Percentiles rank a stretch among this genome's conserved stretches.
Conservation (phyloP, 306 rosid species). For the Myrica gale region DNA sequence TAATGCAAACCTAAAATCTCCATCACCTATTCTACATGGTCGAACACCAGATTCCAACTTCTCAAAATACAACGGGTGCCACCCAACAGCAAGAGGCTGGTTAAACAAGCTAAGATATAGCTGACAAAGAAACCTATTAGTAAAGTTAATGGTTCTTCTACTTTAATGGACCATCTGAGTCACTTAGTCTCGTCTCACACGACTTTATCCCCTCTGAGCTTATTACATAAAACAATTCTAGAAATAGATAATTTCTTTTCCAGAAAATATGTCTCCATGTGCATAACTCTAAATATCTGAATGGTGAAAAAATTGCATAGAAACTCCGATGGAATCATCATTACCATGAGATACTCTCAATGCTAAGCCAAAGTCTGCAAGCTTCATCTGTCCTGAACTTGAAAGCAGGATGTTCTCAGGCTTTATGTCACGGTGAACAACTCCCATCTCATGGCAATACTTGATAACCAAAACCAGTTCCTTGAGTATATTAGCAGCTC, state of each 20-base stretch:
- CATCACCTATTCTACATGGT: neutral
- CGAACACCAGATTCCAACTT: neutral
- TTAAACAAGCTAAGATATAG: neutral
- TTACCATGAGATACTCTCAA: conserved; percentile 2
- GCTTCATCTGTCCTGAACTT: conserved; percentile 8
- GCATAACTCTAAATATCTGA: neutral
- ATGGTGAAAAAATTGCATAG: neutral
- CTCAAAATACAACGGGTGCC: neutral
- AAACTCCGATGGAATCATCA: neutral
- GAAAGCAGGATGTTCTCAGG: conserved; percentile 9
- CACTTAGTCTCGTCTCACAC: neutral
- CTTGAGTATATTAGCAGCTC: conserved; percentile 11
- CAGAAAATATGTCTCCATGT: neutral
- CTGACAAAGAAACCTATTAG: neutral
- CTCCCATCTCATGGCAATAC: conserved; percentile 13
- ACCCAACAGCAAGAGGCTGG: neutral
- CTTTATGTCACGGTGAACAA: conserved; percentile 11
- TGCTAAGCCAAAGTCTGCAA: conserved; percentile 17
- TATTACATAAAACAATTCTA: too few relatives aligned
- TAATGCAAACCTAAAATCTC: neutral
- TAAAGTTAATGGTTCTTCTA: neutral
- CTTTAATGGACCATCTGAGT: neutral
- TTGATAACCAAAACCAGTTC: conserved; percentile 2
- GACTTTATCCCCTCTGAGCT: neutral
- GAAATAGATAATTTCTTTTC: neutral